Base-by-base conservation (phyloP, 2,329 filamentous ascomycete genomes). In the Trichoderma pleuroti region DNA sequence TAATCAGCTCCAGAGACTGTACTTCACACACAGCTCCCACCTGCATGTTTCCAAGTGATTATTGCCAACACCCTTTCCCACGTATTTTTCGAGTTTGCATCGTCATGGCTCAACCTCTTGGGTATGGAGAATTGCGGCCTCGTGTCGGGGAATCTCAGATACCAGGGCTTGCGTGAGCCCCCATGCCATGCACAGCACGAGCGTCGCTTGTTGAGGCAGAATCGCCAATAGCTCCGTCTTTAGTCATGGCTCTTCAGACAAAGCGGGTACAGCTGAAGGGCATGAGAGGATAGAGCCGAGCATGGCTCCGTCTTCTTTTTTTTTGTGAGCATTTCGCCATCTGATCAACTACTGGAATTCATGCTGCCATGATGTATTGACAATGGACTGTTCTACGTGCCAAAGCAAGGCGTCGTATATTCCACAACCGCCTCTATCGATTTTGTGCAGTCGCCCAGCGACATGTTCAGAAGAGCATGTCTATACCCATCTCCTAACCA, bases 81-180 rank as follows among this genome's bases (percentile, higher is more conserved):
- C 24, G 26, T 28, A 28, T 28, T 61, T 5, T 16, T 39, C 32
- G 11, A 16, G 18, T n/a, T 24, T 66, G 24, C 32, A 30, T n/a
- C 1, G 32, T 28, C 21, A 28, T 57, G 18, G n/a, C 34, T 46
- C 18, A 28, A 28, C 18, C 6, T 12, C 34, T 54, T 54, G 52
- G 32, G n/a, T 28, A 34, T 62, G 68, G 68, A 70, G 61, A 70
- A 70, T 60, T 70, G 42, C 66, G 32, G n/a, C 21, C 26, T 49
- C 56, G 21, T 26, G 39, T 68, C 68, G 59, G 67, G 8, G 67
- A 70, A 70, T 63, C 56, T 68, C 36, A 28, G 42, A 21, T 28
- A 39, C 56, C 66, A 68, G 66, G 66, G 56, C 18, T 28, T 61
- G 36, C 36, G 18, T 52, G 66, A 49, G 56, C 66, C 46, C 62